Evolutionary conservation across 495 filamentous ascomycete genomes (phyloP).

Genomic region (Trichoderma erinaceum): DNA sequence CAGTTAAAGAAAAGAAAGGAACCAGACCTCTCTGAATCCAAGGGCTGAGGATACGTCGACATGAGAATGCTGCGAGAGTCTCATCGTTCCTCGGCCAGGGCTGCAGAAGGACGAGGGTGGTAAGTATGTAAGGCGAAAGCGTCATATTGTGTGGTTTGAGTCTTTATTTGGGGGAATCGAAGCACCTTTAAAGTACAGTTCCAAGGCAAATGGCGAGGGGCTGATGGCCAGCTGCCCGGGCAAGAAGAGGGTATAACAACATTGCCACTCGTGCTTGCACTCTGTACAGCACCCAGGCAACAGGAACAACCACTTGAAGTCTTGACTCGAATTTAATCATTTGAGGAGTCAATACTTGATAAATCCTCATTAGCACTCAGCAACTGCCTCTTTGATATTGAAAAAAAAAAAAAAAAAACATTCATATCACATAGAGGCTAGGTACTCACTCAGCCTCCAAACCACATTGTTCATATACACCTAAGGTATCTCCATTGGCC

Average conservation of each 20-base stretch:
- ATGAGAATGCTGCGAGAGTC: background rate
- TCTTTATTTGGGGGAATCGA: background rate
- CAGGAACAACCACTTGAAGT: background rate
- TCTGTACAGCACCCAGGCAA: background rate
- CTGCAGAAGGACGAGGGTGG: background rate
- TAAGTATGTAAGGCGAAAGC: background rate
- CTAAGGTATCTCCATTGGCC: background rate
- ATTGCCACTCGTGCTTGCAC: background rate
- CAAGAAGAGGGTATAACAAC: background rate
- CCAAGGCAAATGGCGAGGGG: background rate
- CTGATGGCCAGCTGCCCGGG: background rate
- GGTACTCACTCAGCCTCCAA: background rate
- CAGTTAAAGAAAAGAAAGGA: background rate
- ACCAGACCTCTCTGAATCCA: background rate
- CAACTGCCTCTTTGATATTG: background rate
- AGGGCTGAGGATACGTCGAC: background rate
- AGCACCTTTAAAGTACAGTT: background rate
- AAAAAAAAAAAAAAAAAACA: background rate
- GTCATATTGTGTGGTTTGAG: background rate
- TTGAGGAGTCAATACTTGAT: background rate
- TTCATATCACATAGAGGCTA: background rate
- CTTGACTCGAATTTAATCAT: background rate
- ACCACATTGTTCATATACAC: background rate
- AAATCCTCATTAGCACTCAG: too few relatives aligned
- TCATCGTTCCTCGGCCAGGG: slow-evolving; percentile 4